A percentile compares a stretch with the other conserved stretches of the same genome.
These are phyloP conservation scores for Nicotiana sylvestris DNA, from an alignment of 257 asterid genomes.

Conservation along the genomic window DNA sequence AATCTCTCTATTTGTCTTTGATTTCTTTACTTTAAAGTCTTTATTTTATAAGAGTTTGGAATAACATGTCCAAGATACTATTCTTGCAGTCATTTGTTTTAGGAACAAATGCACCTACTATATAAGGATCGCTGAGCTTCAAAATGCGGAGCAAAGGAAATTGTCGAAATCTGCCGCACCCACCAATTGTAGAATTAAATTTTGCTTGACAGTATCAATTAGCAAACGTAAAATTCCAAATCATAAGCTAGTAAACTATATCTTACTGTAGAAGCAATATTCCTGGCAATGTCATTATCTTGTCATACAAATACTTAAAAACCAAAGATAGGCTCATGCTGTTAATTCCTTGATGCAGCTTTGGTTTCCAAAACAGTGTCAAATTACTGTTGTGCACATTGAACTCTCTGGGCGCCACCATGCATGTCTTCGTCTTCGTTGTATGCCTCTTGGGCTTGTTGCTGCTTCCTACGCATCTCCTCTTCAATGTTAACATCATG, in stretches of 20 bases:
- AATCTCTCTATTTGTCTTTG: too few relatives aligned
- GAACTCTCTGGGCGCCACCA: constrained; percentile 24
- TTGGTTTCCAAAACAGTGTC: background rate
- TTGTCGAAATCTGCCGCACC: background rate
- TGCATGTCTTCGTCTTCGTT: constrained; percentile 25
- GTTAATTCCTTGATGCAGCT: background rate
- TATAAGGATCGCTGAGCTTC: too few relatives aligned
- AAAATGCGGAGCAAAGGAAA: background rate
- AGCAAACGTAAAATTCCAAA: background rate
- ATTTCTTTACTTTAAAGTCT: too few relatives aligned
- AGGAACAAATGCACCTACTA: too few relatives aligned
- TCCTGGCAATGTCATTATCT: background rate
- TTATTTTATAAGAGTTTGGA: too few relatives aligned
- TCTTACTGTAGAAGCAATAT: background rate
- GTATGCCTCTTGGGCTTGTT: constrained; percentile 21
- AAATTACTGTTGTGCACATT: constrained; percentile 30
- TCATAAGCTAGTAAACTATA: background rate
- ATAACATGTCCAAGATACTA: too few relatives aligned
- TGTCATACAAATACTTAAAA: background rate
- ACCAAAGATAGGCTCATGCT: background rate
- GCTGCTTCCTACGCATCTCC: constrained; percentile 24
- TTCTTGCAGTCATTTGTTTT: too few relatives aligned
- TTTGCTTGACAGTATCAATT: background rate
- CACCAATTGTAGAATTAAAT: background rate
- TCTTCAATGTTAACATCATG: constrained; percentile 25